phyloP scores from a whole-genome alignment of 2,329 filamentous ascomycete genomes.

The Laburnicola sp. region DNA sequence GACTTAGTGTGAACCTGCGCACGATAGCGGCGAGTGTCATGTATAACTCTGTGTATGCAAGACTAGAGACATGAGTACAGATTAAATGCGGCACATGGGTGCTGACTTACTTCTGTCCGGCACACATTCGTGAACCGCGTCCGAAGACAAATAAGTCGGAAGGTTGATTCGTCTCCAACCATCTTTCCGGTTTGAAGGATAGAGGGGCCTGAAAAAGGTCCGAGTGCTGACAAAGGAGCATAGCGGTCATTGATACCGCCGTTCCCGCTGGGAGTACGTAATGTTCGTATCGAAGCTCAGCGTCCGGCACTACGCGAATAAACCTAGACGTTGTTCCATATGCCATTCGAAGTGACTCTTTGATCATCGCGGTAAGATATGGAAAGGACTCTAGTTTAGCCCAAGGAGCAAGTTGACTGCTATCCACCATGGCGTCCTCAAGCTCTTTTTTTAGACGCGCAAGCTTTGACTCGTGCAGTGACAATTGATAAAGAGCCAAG shows the following conservation, averaged over 20 bases:
- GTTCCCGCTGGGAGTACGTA: constrained; percentile 12
- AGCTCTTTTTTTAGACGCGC: constrained; percentile 18
- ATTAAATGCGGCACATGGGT: neutral
- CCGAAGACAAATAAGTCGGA: neutral
- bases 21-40: constrained; percentile 6
- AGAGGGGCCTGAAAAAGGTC: constrained; percentile 17
- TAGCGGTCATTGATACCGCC: constrained; percentile 27
- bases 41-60: constrained; percentile 7
- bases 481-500: constrained; percentile 18
- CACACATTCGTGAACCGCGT: neutral
- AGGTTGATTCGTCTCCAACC: constrained; percentile 8
- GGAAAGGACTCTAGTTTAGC: constrained; percentile 15
- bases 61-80: neutral
- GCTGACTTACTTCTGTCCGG: neutral
- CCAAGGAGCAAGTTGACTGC: neutral
- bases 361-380: constrained; percentile 24
- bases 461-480: constrained; percentile 3
- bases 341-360: constrained; percentile 19
- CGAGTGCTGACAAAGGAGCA: constrained; percentile 18
- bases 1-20: neutral
- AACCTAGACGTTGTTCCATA: neutral
- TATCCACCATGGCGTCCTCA: constrained; percentile 3
- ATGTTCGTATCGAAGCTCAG: neutral
- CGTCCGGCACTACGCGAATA: neutral
- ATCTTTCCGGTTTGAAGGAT: constrained; percentile 21